A percentile compares a stretch with the other conserved stretches of the same genome.
Conservation (phyloP, 2,329 filamentous ascomycete species). For the Arachnomyces sp. region DNA sequence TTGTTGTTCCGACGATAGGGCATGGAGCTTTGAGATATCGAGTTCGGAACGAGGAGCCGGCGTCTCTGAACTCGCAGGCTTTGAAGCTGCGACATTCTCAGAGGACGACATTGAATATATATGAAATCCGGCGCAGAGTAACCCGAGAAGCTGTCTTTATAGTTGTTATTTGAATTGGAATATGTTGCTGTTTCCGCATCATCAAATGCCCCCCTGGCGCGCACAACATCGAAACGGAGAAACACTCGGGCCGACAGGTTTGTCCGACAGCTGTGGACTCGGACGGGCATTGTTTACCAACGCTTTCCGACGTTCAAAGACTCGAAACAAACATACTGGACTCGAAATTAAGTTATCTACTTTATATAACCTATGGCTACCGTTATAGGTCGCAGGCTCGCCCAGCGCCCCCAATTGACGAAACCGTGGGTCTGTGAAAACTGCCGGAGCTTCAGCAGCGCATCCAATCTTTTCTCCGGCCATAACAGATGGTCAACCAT, state of each 20-base stretch:
- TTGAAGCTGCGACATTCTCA: constrained; percentile 19
- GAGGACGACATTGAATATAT: constrained; percentile 30
- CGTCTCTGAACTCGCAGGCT: constrained; percentile 28
- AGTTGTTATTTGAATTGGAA: too few relatives aligned
- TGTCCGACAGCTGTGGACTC: not conserved
- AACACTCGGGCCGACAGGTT: constrained; percentile 4
- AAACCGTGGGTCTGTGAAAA: constrained; percentile 13
- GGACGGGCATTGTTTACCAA: too few relatives aligned
- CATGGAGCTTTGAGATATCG: constrained; percentile 79
- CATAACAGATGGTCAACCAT: constrained; percentile 97
- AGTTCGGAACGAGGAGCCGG: constrained; percentile 51
- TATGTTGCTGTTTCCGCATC: too few relatives aligned
- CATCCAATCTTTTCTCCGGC: constrained; percentile 48
- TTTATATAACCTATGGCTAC: constrained; percentile 7
- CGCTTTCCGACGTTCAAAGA: too few relatives aligned
- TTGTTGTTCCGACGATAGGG: constrained; percentile 87
- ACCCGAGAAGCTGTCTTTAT: too few relatives aligned
- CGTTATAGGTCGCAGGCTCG: constrained; percentile 2
- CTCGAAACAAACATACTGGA: not conserved
- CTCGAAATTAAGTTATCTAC: too few relatives aligned
- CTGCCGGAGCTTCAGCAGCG: constrained; percentile 42
- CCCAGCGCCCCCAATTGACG: constrained; percentile 1
- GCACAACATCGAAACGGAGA: constrained; percentile 2
- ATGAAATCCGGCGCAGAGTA: too few relatives aligned
- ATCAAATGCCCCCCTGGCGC: too few relatives aligned